Evolutionary conservation across 2,329 filamentous ascomycete species (phyloP).

Genomic region (Thielaviopsis punctulata): DNA sequence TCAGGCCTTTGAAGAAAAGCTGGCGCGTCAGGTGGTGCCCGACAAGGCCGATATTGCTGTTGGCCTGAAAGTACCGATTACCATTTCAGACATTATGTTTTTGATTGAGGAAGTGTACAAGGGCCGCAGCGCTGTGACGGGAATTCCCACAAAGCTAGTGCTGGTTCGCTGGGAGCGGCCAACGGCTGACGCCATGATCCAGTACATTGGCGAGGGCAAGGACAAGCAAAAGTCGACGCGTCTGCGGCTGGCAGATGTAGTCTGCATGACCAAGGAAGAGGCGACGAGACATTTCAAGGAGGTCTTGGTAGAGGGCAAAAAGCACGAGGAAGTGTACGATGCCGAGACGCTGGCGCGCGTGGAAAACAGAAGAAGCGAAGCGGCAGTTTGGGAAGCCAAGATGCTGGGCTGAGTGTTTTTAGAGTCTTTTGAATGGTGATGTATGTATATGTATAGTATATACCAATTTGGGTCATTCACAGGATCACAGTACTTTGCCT

Average conservation of each 20-base stretch:
- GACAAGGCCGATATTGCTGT: conserved; percentile 29
- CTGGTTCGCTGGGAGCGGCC: conserved; percentile 69
- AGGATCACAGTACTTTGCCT: no score
- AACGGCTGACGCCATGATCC: conserved; percentile 32
- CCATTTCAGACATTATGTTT: conserved; percentile 67
- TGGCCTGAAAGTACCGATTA: conserved; percentile 67
- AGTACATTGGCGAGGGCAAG: conserved; percentile 43
- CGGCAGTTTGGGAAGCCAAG: conserved; percentile 43
- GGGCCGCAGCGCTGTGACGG: conserved; percentile 68
- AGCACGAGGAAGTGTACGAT: conserved; percentile 58
- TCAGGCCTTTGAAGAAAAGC: conserved; percentile 62
- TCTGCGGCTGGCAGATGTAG: conserved; percentile 52
- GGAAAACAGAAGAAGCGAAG: conserved; percentile 48
- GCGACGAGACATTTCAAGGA: conserved; percentile 62
- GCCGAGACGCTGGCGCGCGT: conserved; percentile 48
- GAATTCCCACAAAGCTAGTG: conserved; percentile 59
- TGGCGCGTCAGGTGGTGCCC: conserved; percentile 31
- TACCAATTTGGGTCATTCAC: no score
- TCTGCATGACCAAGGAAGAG: conserved; percentile 90
- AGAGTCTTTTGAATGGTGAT: no score
- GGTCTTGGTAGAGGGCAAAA: conserved; percentile 52
- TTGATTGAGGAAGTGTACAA: conserved; percentile 77
- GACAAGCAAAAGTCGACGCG: conserved; percentile 65
- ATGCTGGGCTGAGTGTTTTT: no score
- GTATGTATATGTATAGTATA: no score